Base-by-base conservation (phyloP, 768 basidiomycete genomes). In the Lactarius deliciosus region DNA sequence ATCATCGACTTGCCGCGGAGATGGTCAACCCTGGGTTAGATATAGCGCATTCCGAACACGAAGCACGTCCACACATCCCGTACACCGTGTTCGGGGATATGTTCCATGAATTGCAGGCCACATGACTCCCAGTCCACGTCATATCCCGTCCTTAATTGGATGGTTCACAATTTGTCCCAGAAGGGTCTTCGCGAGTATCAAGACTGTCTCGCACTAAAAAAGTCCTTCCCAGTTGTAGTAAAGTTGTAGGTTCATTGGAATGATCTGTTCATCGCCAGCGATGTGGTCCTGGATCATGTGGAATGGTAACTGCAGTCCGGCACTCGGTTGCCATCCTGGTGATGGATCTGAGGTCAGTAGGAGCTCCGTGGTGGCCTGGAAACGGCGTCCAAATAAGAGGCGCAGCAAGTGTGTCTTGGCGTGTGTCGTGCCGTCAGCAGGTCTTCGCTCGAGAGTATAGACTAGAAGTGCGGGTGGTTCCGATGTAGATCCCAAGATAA, bases 221-320 rank as follows among this genome's bases (percentile, higher is more conserved):
- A 0, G 36, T 13, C 36, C 6, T 15, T 22, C 25, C 11, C 16
- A 25, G 45, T 20, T 1, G 36, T 25, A 4, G 36, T 18, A 6
- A 34, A 8, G 22, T 38, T 25, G 34, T 13, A 63, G 25, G 38
- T 54, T 63, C 45, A 66, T 34, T 3, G 45, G 50, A 55, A 69
- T 47, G 25, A 60, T 41, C 15, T 47, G 64, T 20, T 71, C 64
- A n/a, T 66, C 43, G 15, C n/a, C n/a, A n/a, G n/a, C n/a, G n/a
- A n/a, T n/a, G n/a, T n/a, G n/a, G n/a, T n/a, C n/a, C n/a, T n/a
- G n/a, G n/a, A n/a, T n/a, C n/a, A n/a, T n/a, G n/a, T n/a, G 59
- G 57, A 71, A 71, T 11, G 70, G 78, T 77, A 83, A 57, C 36
- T 54, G 59, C 66, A 62, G 25, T 20, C 40, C 20, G 30, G 53